Percentiles rank a stretch among this genome's conserved stretches.
Conservation (phyloP, 2,329 filamentous ascomycete species). For the Fusarium pseudograminearum region DNA sequence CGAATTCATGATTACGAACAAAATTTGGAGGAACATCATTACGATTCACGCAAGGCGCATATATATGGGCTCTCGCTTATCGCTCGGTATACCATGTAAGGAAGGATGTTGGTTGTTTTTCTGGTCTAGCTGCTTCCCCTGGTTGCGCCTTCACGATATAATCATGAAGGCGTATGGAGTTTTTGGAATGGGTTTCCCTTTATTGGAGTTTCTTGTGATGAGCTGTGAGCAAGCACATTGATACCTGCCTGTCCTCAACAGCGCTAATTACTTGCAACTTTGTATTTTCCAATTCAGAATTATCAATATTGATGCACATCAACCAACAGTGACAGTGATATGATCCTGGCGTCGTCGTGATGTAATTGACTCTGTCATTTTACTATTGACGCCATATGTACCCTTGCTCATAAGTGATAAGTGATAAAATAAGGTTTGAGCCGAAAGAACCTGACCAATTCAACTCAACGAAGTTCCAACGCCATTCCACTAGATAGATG, state of each 20-base stretch:
- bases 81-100: conserved; percentile 13
- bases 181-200: conserved; percentile 20
- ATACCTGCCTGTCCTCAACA: conserved; percentile 29
- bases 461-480: conserved; percentile 4
- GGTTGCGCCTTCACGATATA: background rate
- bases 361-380: conserved; percentile 14
- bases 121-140: conserved; percentile 17
- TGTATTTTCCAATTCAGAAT: conserved; percentile 5
- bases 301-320: background rate
- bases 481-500: background rate
- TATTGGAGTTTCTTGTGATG: conserved; percentile 10
- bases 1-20: conserved; percentile 40
- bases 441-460: background rate
- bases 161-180: conserved; percentile 24
- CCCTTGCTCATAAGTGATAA: background rate
- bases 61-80: conserved; percentile 25
- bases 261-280: conserved; percentile 5
- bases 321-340: background rate
- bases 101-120: conserved; percentile 10
- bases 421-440: conserved; percentile 3
- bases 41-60: conserved; percentile 34
- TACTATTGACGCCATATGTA: background rate
- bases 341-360: conserved; percentile 1
- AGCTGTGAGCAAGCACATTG: conserved; percentile 29
- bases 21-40: conserved; percentile 26